Evolutionary conservation across 2,329 filamentous ascomycete genomes (phyloP), one percentile per base, ranked within the genome.

Genomic region (Bretziella fagacearum): DNA sequence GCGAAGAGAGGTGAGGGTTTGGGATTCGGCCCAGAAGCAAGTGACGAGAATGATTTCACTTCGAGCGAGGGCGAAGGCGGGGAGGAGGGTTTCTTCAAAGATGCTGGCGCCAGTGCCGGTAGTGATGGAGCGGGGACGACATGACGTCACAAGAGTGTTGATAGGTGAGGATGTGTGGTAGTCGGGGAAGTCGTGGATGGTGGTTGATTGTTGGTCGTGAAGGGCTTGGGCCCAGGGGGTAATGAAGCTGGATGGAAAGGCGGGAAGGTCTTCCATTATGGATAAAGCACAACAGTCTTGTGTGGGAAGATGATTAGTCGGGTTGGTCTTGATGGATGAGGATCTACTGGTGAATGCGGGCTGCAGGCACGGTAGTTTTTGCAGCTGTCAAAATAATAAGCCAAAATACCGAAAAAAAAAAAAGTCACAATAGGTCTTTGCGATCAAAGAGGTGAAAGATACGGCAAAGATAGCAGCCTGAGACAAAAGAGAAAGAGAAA

Each of bases 21-120:
- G 60, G 0, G 82, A 87, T 0, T 65, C 64, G 0, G 83, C 77
- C 82, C 83, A 87, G 62, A 87, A 91, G 60, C 84, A 89, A 6
- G 84, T 89, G 5, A 86, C 80, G 35, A 91, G 68, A 50, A 86
- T 73, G 23, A 87, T 64, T 55, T 85, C 82, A 41, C 68, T 62
- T 29, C 70, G 64, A 2, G 82, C 77, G 1, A 62, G 57, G 3
- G 73, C 62, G 3, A 87, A 69, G 6, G 76, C 73, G 1, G 80
- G 74, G 0, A 79, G 61, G 5, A 85, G 64, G 3, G 65, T 62
- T 32, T 65, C 62, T 0, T 66, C 65, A 54, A 70, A 77, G 25
- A 79, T 67, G 3, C 68, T 69, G 15, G 68, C 63, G 4, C 77
- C 75, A 0, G 72, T 79, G 48, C 75, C 76, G 13, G 77, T 58